Conservation (phyloP, 352 stramenopile species). For the Pythium diclinum region DNA sequence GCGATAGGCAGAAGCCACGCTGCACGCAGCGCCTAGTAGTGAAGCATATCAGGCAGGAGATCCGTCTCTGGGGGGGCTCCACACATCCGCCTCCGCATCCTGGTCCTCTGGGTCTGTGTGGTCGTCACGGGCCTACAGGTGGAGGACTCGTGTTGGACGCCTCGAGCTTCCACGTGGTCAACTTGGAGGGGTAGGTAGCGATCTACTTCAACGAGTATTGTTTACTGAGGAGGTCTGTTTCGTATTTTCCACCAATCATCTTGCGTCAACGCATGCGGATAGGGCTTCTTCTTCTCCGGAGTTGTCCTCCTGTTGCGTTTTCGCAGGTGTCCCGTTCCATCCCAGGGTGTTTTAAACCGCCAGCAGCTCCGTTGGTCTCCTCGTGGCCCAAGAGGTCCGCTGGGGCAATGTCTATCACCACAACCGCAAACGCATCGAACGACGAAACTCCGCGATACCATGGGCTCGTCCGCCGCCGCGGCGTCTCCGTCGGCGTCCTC, state of each 20-base stretch:
- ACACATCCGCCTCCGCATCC: neutral
- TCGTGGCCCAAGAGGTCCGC: slow-evolving; percentile 3
- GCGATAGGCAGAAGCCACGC: too few species aligned
- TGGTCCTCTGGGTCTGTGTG: neutral
- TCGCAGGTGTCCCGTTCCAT: slow-evolving; percentile 18
- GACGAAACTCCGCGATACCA: slow-evolving; percentile 22
- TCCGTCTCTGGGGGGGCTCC: neutral
- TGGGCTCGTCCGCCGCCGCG: neutral
- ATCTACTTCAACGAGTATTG: slow-evolving; percentile 10
- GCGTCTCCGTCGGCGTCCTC: neutral
- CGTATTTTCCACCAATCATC: slow-evolving; percentile 5
- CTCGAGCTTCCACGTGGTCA: slow-evolving; percentile 19
- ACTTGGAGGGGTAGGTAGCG: slow-evolving; percentile 8
- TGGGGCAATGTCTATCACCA: neutral
- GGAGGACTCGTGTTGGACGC: slow-evolving; percentile 23
- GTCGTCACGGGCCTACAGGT: slow-evolving; percentile 13
- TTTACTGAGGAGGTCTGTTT: neutral
- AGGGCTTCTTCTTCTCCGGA: slow-evolving; percentile 7
- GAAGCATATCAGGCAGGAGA: neutral
- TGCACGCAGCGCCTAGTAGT: too few species aligned
- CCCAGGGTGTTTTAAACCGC: slow-evolving; percentile 22
- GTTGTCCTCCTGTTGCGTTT: slow-evolving; percentile 24
- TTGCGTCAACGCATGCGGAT: neutral
- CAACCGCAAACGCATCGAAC: slow-evolving; percentile 17
- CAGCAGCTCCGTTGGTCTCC: slow-evolving; percentile 18